These are phyloP conservation scores for Malus domestica DNA, from an alignment of 306 rosid genomes.

Conservation along the genomic window DNA sequence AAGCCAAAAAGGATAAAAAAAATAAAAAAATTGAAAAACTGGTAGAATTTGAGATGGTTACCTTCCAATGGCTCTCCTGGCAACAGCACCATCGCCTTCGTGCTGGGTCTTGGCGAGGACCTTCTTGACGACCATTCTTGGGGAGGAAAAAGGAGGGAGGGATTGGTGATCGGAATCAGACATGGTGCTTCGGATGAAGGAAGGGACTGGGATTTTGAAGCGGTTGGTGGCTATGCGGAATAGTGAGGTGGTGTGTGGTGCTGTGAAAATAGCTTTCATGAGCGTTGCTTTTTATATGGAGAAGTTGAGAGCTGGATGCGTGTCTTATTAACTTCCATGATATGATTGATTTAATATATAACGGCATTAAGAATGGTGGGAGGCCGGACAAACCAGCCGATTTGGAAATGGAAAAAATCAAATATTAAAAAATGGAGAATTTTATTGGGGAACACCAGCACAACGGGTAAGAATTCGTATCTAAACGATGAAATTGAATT, in stretches of 20 bases:
- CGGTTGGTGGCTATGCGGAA: neutral
- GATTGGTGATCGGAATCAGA: constrained; percentile 30
- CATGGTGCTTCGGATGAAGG: constrained; percentile 25
- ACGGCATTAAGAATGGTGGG: neutral
- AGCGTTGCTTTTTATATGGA: neutral
- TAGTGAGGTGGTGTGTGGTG: neutral
- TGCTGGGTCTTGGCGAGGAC: constrained; percentile 34
- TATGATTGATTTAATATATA: constrained; percentile 9
- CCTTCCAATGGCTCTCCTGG: constrained; percentile 56
- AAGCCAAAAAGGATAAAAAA: too few relatives aligned
- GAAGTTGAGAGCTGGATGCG: neutral
- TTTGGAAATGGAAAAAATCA: neutral
- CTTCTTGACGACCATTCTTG: constrained; percentile 59
- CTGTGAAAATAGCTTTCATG: constrained; percentile 11
- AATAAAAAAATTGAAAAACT: too few relatives aligned
- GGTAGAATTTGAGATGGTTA: neutral
- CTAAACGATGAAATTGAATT: too few relatives aligned
- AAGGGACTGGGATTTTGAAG: neutral
- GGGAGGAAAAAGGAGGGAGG: constrained; percentile 23
- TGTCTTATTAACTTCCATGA: neutral
- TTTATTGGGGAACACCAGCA: too few relatives aligned
- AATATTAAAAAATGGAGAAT: neutral
- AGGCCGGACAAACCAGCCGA: neutral
- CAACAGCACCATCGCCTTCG: constrained; percentile 46
- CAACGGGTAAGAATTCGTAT: too few relatives aligned